Conservation (phyloP, 2,329 filamentous ascomycete genomes). For the Colletotrichum sojae region DNA sequence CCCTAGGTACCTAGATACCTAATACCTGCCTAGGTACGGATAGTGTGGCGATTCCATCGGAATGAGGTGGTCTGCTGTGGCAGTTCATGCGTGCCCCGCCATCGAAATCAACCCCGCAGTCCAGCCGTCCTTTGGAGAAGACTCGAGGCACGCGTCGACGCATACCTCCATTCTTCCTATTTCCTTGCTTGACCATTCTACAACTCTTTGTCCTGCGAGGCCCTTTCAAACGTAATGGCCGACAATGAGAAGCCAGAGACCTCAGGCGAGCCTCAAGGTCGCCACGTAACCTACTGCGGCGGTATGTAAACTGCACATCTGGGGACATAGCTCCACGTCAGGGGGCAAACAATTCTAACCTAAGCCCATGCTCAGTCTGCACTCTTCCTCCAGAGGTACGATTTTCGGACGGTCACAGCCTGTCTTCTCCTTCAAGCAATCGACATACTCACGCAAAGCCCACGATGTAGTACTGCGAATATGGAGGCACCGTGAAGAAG, state of each 20-base stretch:
- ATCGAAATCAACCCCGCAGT: slow-evolving; percentile 42
- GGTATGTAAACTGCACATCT: slow-evolving; percentile 59
- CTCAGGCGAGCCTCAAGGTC: slow-evolving; percentile 62
- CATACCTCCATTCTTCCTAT: slow-evolving; percentile 8
- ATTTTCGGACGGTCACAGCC: neutral
- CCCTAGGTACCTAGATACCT: no score
- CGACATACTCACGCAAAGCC: neutral
- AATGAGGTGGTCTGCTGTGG: slow-evolving; percentile 17
- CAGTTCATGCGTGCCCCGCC: slow-evolving; percentile 40
- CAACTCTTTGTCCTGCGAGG: slow-evolving; percentile 18
- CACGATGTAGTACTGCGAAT: slow-evolving; percentile 91
- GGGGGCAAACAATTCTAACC: slow-evolving; percentile 37
- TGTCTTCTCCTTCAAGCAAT: neutral
- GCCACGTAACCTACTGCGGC: slow-evolving; percentile 70
- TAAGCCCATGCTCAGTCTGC: slow-evolving; percentile 64
- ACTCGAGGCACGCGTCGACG: slow-evolving; percentile 33
- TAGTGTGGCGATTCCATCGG: no score
- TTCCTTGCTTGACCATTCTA: slow-evolving; percentile 40
- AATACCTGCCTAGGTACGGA: no score
- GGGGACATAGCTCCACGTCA: neutral
- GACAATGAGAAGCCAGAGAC: slow-evolving; percentile 65
- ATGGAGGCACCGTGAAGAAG: slow-evolving; percentile 95
- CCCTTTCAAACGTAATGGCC: slow-evolving; percentile 61
- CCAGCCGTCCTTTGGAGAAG: slow-evolving; percentile 30
- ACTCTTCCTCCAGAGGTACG: slow-evolving; percentile 75